Evolutionary conservation across 331 rosid genomes (phyloP).

Genomic region (Malus hybrid): DNA sequence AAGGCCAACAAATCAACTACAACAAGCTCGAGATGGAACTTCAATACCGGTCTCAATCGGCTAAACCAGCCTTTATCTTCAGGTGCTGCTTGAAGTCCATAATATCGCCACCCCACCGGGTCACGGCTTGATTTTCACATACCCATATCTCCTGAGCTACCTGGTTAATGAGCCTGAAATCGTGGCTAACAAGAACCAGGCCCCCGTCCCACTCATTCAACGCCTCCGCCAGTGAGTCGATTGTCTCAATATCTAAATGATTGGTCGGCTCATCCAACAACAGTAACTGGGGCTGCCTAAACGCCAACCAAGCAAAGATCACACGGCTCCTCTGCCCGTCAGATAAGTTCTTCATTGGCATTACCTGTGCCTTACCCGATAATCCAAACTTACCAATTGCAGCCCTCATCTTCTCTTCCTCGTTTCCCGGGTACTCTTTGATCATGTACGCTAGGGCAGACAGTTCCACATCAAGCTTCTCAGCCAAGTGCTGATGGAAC

Average conservation of each 20-base stretch:
- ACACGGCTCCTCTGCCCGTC: conserved; percentile 99
- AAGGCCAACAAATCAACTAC: conserved; percentile 4
- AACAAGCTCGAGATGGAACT: neutral
- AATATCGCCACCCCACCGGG: conserved; percentile 89
- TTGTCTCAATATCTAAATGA: conserved; percentile 95
- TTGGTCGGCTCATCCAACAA: conserved; percentile 94
- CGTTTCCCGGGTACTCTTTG: conserved; percentile 85
- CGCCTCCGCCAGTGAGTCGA: conserved; percentile 92
- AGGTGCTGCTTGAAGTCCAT: conserved; percentile 89
- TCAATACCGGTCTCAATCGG: conserved; percentile 31
- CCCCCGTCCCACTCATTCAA: conserved; percentile 99
- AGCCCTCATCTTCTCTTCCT: conserved; percentile 96
- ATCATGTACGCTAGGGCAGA: conserved; percentile 87
- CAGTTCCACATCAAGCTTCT: conserved; percentile 82
- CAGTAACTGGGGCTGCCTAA: conserved; percentile 84
- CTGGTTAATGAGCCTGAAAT: conserved; percentile 97
- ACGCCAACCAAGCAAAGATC: conserved; percentile 93
- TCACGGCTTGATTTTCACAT: conserved; percentile 79
- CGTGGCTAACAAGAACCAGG: conserved; percentile 93
- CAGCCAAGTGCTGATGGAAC: conserved; percentile 92
- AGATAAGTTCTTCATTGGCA: conserved; percentile 94
- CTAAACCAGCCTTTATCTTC: conserved; percentile 67
- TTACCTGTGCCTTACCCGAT: conserved; percentile 90
- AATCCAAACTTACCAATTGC: conserved; percentile 90
- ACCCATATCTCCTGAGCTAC: conserved; percentile 98